A percentile compares a stretch with the other conserved stretches of the same genome.
Conservation (phyloP, 179 eudicot species). For the Carnegiea gigantea region DNA sequence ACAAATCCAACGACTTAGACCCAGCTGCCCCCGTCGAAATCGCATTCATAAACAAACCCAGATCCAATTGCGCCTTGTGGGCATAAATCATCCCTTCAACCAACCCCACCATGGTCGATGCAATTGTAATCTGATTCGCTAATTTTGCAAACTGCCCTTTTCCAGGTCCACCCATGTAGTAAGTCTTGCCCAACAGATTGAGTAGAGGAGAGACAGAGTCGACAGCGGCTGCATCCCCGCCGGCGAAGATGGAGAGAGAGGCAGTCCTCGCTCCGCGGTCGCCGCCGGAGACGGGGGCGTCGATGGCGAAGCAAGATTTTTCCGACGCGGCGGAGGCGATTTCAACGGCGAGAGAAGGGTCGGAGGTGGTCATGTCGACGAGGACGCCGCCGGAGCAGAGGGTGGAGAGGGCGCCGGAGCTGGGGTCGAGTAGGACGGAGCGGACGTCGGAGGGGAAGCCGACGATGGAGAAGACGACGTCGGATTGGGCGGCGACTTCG, state of each 20-base stretch:
- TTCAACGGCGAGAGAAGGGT: constrained; percentile 66
- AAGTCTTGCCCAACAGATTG: constrained; percentile 51
- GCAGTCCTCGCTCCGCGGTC: constrained; percentile 73
- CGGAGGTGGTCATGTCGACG: constrained; percentile 96
- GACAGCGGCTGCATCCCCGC: constrained; percentile 56
- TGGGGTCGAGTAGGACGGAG: constrained; percentile 61
- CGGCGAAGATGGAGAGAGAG: constrained; percentile 75
- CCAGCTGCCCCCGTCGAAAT: constrained; percentile 93
- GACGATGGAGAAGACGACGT: constrained; percentile 95
- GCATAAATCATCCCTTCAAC: constrained; percentile 88
- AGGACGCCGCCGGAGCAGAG: constrained; percentile 53
- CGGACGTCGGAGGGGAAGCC: constrained; percentile 94
- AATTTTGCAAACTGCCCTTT: constrained; percentile 79
- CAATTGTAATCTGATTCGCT: constrained; percentile 81
- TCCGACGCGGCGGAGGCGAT: constrained; percentile 46
- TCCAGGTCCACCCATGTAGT: constrained; percentile 95
- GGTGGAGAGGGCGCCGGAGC: constrained; percentile 55
- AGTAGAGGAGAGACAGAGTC: constrained; percentile 46
- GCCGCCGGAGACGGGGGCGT: constrained; percentile 98
- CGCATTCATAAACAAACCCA: constrained; percentile 52
- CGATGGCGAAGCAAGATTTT: constrained; percentile 51
- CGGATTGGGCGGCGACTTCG: constrained; percentile 69
- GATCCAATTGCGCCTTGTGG: constrained; percentile 65
- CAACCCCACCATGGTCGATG: constrained; percentile 85
- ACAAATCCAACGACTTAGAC: constrained; percentile 74